Evolutionary conservation across 306 rosid species (phyloP), one percentile per base, ranked within the genome.

Genomic region (Neltuma alba): DNA sequence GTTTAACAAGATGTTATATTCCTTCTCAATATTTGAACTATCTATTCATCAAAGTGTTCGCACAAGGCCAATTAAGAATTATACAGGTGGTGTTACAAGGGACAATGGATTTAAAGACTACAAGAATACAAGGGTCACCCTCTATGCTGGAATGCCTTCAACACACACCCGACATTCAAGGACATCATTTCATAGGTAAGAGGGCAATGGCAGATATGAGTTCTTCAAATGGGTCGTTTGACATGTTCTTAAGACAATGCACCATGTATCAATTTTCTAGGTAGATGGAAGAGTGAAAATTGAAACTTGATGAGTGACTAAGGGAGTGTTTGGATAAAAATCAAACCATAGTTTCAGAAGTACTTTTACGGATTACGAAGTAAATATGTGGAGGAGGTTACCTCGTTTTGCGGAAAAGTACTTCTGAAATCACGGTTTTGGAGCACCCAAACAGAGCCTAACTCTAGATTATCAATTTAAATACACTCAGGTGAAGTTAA

Each of bases 111-210:
- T 72, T 10, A n/a, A 72, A 72, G 21, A 25, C 66, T 34, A 48
- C 72, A 16, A 41, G 31, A 27, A 27, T 42, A 25, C 54, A 42
- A 71, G 10, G 70, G 31, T 34, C 31, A 25, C 21, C 38, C 82
- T 47, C 73, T 66, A 79, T n/a, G 74, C 52, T 58, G 33, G 6
- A 16, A 79, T 33, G 50, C 20, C 37, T 31, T 21, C 50, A 79
- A 36, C 54, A 33, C 63, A 71, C 31, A 23, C 14, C 6, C 69
- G 27, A 45, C 3, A 3, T 13, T 78, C 45, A 38, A 44, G 76
- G 37, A 78, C 69, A 70, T 15, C 7, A 48, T 33, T 67, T 33
- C 28, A 60, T 6, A 37, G 52, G 71, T 28, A 12, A 77, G 21
- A 77, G 33, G n/a, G 23, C 23, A 38, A 52, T 18, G 74, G 40